Conservation (phyloP, 345 rosid species). For the Salix exigua region DNA sequence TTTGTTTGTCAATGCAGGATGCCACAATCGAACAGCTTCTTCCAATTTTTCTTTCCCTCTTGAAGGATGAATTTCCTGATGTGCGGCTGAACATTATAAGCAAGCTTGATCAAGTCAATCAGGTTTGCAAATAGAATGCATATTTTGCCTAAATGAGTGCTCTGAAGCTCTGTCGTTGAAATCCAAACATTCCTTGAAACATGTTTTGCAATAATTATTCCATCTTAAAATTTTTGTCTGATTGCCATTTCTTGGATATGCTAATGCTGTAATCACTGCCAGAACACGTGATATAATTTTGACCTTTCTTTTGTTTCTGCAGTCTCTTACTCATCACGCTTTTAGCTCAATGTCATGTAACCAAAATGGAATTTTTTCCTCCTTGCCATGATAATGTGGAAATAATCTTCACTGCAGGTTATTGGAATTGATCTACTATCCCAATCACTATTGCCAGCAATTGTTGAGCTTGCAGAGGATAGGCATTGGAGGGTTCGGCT, state of each 20-base stretch:
- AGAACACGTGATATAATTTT: background rate
- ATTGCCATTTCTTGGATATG: background rate
- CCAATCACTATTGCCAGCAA: constrained; percentile 88
- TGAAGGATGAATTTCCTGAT: constrained; percentile 97
- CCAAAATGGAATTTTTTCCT: background rate
- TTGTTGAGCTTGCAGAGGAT: constrained; percentile 98
- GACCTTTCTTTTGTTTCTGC: background rate
- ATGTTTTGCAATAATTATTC: background rate
- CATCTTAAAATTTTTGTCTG: background rate
- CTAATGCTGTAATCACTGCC: background rate
- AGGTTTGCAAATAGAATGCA: constrained; percentile 44
- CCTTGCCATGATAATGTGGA: background rate
- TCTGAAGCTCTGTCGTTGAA: background rate
- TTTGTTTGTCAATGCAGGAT: constrained; percentile 45
- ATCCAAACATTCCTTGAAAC: background rate
- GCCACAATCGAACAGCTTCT: constrained; percentile 97
- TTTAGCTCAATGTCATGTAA: background rate
- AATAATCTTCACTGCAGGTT: constrained; percentile 50
- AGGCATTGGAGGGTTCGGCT: constrained; percentile 96
- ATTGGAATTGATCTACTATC: constrained; percentile 95
- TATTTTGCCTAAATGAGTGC: background rate
- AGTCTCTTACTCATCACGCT: background rate
- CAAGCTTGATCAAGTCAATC: constrained; percentile 99
- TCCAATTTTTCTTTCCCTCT: constrained; percentile 88
- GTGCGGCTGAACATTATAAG: constrained; percentile 94